Base-by-base conservation (phyloP, 768 basidiomycete genomes). In the Gymnopilus junonius region DNA sequence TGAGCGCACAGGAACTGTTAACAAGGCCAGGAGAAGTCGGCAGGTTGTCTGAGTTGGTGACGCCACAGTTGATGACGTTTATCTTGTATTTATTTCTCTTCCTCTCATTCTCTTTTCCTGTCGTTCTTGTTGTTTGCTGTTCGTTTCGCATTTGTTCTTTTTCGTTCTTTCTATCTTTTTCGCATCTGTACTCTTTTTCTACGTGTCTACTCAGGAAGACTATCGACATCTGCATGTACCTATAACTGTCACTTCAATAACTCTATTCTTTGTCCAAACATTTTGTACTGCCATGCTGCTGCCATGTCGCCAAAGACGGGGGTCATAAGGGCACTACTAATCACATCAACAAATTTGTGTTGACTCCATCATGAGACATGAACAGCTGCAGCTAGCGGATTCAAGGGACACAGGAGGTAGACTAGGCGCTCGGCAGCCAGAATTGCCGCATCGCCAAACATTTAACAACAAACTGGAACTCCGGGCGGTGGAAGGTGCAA, bases 1-100 rank as follows among this genome's bases (percentile, higher is more conserved):
- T 66, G 91, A 93, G 58, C 79, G 89, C 14, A 84, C 87, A 17
- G 83, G 84, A 20, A 91, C 89, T 6, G 72, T 89, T 3, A 85
- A 85, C 66, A 84, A 85, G 67, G 81, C 86, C 10, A 77, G 90
- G 67, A 78, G 88, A 62, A 91, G 88, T 77, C 83, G 85, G 64
- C 87, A 87, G 53, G 84, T 83, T 27, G 78, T 72, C 14, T 87
- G 67, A 78, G 23, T 21, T n/a, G 17, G 25, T 14, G 14, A 12
- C 34, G 54, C 20, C 54, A 7, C 27, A n/a, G 46, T 15, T 8
- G 12, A 1, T 51, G 29, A 17, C 17, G 27, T n/a, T 31, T 20
- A 6, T 31, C n/a, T 31, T 51, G 31, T 32, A 31, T 32, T 23
- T 29, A n/a, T 51, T 11, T 8, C 48, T 10, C 29, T n/a, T n/a